Percentiles rank a stretch among this genome's conserved stretches.
These are phyloP conservation scores for Beta vulgaris DNA, from an alignment of 148 eudicot species.

Conservation along the genomic window DNA sequence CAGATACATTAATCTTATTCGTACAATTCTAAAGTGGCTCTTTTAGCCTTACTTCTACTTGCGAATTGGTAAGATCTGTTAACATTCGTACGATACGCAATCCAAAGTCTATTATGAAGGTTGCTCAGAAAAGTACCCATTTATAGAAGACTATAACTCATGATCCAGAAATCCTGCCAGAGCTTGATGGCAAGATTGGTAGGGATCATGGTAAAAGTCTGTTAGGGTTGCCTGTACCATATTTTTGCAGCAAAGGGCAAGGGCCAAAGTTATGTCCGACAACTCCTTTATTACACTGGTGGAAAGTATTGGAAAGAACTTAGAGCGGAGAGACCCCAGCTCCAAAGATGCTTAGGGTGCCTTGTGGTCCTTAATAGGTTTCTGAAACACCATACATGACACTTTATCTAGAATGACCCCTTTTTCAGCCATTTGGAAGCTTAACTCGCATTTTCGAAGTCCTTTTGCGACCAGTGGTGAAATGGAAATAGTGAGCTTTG, in stretches of 20 bases:
- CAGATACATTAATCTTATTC: no score
- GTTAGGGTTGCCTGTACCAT: neutral
- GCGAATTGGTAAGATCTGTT: neutral
- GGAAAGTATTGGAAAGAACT: neutral
- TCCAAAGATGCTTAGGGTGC: neutral
- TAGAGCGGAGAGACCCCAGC: neutral
- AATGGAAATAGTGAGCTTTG: neutral
- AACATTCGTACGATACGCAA: neutral
- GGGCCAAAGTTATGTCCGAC: neutral
- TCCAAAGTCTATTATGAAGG: no score
- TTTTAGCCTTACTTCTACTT: neutral
- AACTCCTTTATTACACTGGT: neutral
- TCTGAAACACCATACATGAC: neutral
- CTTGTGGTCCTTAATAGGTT: neutral
- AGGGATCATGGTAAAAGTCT: neutral
- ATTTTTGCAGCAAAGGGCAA: neutral
- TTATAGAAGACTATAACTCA: no score
- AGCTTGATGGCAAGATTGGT: no score
- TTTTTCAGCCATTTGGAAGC: neutral
- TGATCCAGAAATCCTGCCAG: no score
- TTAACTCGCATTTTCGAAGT: neutral
- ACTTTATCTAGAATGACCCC: neutral
- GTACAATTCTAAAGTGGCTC: neutral
- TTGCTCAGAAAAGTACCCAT: no score
- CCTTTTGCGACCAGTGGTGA: neutral